phyloP scores from a whole-genome alignment of 2,329 filamentous ascomycete genomes.

The Paracoccidioides brasiliensis region DNA sequence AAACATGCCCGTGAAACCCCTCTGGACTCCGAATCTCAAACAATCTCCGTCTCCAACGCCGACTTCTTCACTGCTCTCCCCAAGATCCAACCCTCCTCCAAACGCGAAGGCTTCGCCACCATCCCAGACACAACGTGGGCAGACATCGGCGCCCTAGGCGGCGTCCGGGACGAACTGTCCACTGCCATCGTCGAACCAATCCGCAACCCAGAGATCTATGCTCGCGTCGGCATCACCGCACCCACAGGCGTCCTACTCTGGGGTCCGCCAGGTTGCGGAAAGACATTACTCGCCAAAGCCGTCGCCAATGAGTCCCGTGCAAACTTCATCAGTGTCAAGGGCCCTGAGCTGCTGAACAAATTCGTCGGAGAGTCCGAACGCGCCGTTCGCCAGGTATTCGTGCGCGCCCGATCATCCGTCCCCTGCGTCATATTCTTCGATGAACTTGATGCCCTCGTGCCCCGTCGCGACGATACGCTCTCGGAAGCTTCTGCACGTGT shows the following conservation, averaged over 20 bases:
- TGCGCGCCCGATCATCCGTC: conserved; percentile 68
- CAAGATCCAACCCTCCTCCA: conserved; percentile 64
- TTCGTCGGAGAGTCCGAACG: conserved; percentile 95
- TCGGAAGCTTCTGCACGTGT: conserved; percentile 78
- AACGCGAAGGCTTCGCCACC: conserved; percentile 87
- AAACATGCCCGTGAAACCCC: conserved; percentile 40
- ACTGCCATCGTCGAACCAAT: conserved; percentile 86
- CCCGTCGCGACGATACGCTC: conserved; percentile 62
- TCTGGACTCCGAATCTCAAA: conserved; percentile 41
- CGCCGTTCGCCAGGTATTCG: conserved; percentile 82
- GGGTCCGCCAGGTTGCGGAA: conserved; percentile 93
- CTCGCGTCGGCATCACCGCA: conserved; percentile 61
- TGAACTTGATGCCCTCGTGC: conserved; percentile 86
- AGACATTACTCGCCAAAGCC: conserved; percentile 90
- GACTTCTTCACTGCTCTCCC: conserved; percentile 65
- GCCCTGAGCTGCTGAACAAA: conserved; percentile 91
- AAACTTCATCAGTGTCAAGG: conserved; percentile 97
- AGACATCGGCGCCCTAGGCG: conserved; percentile 72
- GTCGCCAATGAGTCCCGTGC: conserved; percentile 91
- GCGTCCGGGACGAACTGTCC: conserved; percentile 68
- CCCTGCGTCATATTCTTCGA: conserved; percentile 98
- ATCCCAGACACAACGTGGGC: conserved; percentile 89
- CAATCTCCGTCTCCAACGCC: conserved; percentile 47
- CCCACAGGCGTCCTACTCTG: conserved; percentile 85
- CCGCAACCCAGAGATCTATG: conserved; percentile 63